Conservation (phyloP, 1,284 basidiomycete genomes). For the Pyrrhoderma noxium region DNA sequence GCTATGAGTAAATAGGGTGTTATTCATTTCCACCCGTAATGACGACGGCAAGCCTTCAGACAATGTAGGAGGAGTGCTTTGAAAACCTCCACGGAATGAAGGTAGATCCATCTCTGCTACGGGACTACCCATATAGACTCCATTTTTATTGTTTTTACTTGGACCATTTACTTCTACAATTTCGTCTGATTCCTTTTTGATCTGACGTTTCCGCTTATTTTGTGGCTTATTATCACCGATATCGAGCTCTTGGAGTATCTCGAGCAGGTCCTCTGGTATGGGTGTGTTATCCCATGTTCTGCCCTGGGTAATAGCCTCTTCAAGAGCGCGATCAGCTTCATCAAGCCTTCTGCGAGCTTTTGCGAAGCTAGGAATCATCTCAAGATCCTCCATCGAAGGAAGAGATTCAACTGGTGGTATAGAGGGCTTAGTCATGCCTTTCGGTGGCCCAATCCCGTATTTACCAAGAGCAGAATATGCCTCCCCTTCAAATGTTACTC, state of each 20-base stretch:
- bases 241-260: background rate
- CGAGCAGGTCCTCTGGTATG: slow-evolving; percentile 10
- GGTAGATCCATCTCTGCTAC: too few relatives aligned
- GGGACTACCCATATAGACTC: too few relatives aligned
- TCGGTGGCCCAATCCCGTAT: slow-evolving; percentile 14
- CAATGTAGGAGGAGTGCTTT: too few relatives aligned
- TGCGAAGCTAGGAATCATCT: slow-evolving; percentile 6
- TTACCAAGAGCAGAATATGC: slow-evolving; percentile 18
- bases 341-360: slow-evolving; percentile 14
- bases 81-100: too few relatives aligned
- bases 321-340: slow-evolving; percentile 13
- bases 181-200: too few relatives aligned
- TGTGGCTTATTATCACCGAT: too few relatives aligned
- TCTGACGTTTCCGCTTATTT: too few relatives aligned
- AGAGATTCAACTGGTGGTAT: slow-evolving; percentile 6
- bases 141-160: too few relatives aligned
- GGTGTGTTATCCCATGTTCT: slow-evolving; percentile 17
- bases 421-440: slow-evolving; percentile 4
- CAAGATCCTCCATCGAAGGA: slow-evolving; percentile 17
- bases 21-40: too few relatives aligned
- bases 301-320: slow-evolving; percentile 9
- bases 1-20: too few relatives aligned
- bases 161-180: too few relatives aligned
- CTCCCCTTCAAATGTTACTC: slow-evolving; percentile 16
- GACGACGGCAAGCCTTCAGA: too few relatives aligned